These are phyloP conservation scores for Gymnopus androsaceus DNA, from an alignment of 1,284 basidiomycete species.

Conservation along the genomic window DNA sequence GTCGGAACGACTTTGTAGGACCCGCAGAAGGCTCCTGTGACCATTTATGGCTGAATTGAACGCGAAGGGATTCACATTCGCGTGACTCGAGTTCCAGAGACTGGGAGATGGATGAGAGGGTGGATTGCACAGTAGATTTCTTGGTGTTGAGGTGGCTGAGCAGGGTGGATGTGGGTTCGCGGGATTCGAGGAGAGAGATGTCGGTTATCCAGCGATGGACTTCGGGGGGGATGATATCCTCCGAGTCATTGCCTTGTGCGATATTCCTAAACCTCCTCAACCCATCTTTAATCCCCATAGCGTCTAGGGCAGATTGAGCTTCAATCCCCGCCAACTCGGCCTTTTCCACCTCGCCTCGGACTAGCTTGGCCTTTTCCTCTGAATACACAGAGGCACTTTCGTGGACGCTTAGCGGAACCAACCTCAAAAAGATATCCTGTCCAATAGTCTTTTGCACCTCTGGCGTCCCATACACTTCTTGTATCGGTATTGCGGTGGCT, in stretches of 20 bases:
- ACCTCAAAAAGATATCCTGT: slow-evolving; percentile 86
- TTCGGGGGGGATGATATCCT: slow-evolving; percentile 53
- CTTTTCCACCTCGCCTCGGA: slow-evolving; percentile 86
- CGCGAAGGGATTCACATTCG: slow-evolving; percentile 83
- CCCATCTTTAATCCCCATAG: slow-evolving; percentile 78
- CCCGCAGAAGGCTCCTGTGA: slow-evolving; percentile 85
- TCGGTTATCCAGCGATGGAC: slow-evolving; percentile 81
- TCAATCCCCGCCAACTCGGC: slow-evolving; percentile 85
- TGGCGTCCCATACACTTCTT: slow-evolving; percentile 92
- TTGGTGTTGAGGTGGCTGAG: slow-evolving; percentile 32
- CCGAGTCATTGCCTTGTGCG: too few relatives aligned
- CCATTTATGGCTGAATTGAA: slow-evolving; percentile 88
- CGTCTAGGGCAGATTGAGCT: slow-evolving; percentile 78
- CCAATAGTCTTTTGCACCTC: too few relatives aligned
- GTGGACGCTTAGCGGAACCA: slow-evolving; percentile 95
- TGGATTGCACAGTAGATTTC: neutral
- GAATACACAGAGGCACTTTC: slow-evolving; percentile 96
- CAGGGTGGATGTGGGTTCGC: slow-evolving; percentile 64
- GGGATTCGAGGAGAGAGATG: slow-evolving; percentile 64
- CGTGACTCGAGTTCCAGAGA: slow-evolving; percentile 78
- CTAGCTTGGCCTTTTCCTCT: too few relatives aligned
- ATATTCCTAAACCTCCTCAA: slow-evolving; percentile 76
- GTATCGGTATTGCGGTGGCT: slow-evolving; percentile 84
- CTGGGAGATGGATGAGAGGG: slow-evolving; percentile 40
- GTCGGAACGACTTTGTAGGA: slow-evolving; percentile 71